These are phyloP conservation scores for Colletotrichum cuscutae DNA, from an alignment of 2,329 filamentous ascomycete genomes.

Conservation along the genomic window DNA sequence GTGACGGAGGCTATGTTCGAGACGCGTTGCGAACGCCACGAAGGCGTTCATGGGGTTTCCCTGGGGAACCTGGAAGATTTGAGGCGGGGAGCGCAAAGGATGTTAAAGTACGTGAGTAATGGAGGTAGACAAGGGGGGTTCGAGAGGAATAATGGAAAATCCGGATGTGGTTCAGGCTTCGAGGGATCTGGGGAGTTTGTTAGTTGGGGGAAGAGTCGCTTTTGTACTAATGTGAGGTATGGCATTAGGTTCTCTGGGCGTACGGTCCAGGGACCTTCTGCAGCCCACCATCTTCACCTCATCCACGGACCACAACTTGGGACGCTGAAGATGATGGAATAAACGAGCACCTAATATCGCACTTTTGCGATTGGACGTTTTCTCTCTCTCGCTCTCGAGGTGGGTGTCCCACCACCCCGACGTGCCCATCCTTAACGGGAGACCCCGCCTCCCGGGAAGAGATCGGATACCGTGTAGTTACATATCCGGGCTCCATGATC, in stretches of 20 bases:
- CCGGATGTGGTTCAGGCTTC: neutral
- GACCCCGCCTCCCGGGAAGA: neutral
- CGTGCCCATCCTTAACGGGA: neutral
- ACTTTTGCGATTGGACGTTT: neutral
- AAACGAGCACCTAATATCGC: neutral
- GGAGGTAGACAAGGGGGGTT: no score
- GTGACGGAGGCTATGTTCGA: neutral
- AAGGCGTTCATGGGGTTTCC: constrained; percentile 8
- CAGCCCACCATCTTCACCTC: no score
- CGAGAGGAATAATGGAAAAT: neutral
- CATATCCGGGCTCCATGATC: constrained; percentile 16
- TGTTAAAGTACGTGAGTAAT: neutral
- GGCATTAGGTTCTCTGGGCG: neutral
- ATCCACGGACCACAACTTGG: neutral
- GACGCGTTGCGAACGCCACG: constrained; percentile 10
- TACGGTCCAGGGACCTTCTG: neutral
- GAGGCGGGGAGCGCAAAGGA: neutral
- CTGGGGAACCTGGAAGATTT: neutral
- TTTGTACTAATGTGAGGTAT: neutral
- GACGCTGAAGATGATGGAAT: neutral
- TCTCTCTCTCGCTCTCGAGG: no score
- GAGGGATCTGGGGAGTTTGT: neutral
- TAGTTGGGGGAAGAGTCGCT: neutral
- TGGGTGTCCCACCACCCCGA: no score
- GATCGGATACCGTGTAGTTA: constrained; percentile 23